A percentile compares a stretch with the other conserved stretches of the same genome.
These are phyloP conservation scores for Fusarium sacchari DNA, from an alignment of 2,329 filamentous ascomycete genomes.

Conservation along the genomic window DNA sequence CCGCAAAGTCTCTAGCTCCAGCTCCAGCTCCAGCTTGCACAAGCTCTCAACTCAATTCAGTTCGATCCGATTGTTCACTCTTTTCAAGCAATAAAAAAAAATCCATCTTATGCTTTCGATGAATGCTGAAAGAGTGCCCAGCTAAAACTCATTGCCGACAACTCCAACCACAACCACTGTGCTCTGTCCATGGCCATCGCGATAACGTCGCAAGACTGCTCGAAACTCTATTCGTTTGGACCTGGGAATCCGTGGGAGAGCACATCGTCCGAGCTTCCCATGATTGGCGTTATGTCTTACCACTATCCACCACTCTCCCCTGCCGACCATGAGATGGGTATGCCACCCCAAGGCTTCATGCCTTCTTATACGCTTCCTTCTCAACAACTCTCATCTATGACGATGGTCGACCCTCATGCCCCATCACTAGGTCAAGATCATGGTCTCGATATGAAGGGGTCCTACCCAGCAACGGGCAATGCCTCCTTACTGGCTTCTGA, in stretches of 20 bases:
- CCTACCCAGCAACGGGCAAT: conserved; percentile 61
- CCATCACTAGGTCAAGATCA: conserved; percentile 50
- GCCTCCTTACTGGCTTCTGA: conserved; percentile 53
- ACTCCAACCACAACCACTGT: background rate
- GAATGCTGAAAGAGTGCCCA: background rate
- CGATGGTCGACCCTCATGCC: conserved; percentile 47
- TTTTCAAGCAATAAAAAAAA: background rate
- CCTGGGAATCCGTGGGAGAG: conserved; percentile 17
- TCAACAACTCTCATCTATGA: conserved; percentile 46
- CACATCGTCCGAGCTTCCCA: conserved; percentile 17
- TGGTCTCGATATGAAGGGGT: conserved; percentile 56
- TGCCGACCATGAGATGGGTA: conserved; percentile 54
- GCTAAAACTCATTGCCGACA: conserved; percentile 1
- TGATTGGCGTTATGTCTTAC: conserved; percentile 55
- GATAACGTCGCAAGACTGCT: conserved; percentile 17
- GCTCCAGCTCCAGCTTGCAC: conserved; percentile 1
- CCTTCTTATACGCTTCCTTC: conserved; percentile 44
- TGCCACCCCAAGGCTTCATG: conserved; percentile 52
- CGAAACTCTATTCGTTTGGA: conserved; percentile 20
- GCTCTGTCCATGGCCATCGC: conserved; percentile 34
- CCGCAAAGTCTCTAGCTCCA: conserved; percentile 3
- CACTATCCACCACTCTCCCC: conserved; percentile 58
- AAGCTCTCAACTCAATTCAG: conserved; percentile 6
- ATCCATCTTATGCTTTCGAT: background rate
- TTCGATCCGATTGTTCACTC: conserved; percentile 9